Conservation (phyloP, 108 stramenopile genomes). For the Nitzschia putrida region DNA sequence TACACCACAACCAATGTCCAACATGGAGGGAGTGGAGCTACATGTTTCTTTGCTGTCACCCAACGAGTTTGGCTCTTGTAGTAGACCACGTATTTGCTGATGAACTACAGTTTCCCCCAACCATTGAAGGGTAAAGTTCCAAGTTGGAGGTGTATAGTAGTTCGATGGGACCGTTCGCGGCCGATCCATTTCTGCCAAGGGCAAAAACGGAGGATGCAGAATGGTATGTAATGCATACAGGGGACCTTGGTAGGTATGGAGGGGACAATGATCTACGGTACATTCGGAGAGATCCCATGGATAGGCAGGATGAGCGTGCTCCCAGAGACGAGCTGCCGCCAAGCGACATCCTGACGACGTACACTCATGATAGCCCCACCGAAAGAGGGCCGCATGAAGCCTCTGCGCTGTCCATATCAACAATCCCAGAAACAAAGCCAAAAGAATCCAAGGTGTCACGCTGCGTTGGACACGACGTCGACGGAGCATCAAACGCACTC, state of each 20-base stretch:
- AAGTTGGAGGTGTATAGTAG: neutral
- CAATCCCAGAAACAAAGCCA: slow-evolving; percentile 17
- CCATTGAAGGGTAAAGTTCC: slow-evolving; percentile 17
- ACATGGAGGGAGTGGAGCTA: neutral
- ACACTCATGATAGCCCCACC: slow-evolving; percentile 13
- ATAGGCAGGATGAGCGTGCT: slow-evolving; percentile 6
- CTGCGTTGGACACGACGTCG: slow-evolving; percentile 24
- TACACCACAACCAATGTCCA: slow-evolving; percentile 40
- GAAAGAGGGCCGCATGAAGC: neutral
- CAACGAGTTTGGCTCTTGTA: no score
- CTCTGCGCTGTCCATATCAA: slow-evolving; percentile 1
- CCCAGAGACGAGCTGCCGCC: slow-evolving; percentile 21
- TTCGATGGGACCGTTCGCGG: slow-evolving; percentile 1
- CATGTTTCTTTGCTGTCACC: no score
- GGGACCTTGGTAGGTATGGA: slow-evolving; percentile 4
- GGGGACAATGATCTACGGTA: slow-evolving; percentile 1
- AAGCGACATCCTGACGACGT: slow-evolving; percentile 18
- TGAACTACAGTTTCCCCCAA: slow-evolving; percentile 40
- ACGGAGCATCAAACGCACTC: slow-evolving; percentile 12
- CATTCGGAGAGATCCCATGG: neutral
- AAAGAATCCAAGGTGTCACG: slow-evolving; percentile 17
- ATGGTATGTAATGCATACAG: slow-evolving; percentile 32
- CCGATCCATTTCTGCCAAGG: slow-evolving; percentile 15
- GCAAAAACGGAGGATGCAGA: slow-evolving; percentile 5
- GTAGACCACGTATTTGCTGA: slow-evolving; percentile 11